phyloP scores from a whole-genome alignment of 345 rosid species.

The Euphorbia peplus region DNA sequence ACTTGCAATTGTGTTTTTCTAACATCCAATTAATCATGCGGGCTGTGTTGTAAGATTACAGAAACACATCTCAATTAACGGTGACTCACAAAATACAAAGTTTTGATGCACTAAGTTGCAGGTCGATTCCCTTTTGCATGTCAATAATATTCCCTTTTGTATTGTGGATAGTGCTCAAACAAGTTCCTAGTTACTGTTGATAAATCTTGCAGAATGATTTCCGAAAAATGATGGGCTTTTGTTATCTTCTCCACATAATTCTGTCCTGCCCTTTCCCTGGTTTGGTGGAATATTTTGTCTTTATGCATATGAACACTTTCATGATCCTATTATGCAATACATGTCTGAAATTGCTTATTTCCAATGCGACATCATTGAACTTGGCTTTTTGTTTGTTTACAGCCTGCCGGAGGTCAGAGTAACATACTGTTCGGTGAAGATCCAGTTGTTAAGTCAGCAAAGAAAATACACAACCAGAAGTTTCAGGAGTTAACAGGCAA shows the following conservation, averaged over 20 bases:
- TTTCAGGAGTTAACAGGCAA: conserved; percentile 30
- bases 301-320: background rate
- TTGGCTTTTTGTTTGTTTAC: conserved; percentile 5
- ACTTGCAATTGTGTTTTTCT: background rate
- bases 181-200: background rate
- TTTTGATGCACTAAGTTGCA: conserved; percentile 1
- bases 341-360: background rate
- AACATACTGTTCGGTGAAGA: conserved; percentile 61
- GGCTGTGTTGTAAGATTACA: background rate
- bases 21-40: background rate
- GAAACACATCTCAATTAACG: background rate
- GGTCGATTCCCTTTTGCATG: background rate
- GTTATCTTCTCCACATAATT: background rate
- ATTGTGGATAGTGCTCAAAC: background rate
- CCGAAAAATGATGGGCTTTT: background rate
- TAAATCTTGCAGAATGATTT: background rate
- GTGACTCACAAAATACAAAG: background rate
- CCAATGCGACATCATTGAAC: background rate
- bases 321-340: background rate
- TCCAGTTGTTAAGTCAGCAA: conserved; percentile 27
- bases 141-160: background rate
- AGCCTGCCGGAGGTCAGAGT: conserved; percentile 87
- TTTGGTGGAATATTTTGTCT: background rate
- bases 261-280: background rate
- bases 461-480: conserved; percentile 31